A percentile compares a stretch with the other conserved stretches of the same genome.
Conservation (phyloP, 2,329 filamentous ascomycete genomes). For the Helotiales sp. region DNA sequence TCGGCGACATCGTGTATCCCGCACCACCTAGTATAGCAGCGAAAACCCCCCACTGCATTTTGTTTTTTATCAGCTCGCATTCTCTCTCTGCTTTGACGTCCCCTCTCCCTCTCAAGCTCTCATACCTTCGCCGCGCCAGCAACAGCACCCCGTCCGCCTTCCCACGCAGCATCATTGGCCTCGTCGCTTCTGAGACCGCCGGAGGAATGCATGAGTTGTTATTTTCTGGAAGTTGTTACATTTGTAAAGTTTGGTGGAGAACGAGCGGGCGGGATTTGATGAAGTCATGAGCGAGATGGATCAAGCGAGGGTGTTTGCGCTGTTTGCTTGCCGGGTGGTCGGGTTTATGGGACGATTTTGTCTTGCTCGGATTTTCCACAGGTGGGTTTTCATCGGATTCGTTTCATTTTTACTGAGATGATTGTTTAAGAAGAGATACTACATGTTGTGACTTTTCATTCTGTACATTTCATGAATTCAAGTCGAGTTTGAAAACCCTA, state of each 20-base stretch:
- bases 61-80: constrained; percentile 22
- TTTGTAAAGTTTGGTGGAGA: constrained; percentile 14
- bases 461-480: no score
- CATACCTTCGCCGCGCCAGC: constrained; percentile 68
- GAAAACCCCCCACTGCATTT: constrained; percentile 67
- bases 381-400: no score
- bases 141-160: constrained; percentile 69
- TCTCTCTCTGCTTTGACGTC: not conserved
- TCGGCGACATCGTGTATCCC: constrained; percentile 68
- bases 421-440: no score
- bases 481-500: not conserved
- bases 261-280: not conserved
- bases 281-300: constrained; percentile 32
- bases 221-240: constrained; percentile 11
- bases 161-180: constrained; percentile 72
- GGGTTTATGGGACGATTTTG: not conserved
- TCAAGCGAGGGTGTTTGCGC: constrained; percentile 15
- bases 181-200: constrained; percentile 68
- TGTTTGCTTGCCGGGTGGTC: not conserved
- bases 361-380: no score
- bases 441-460: no score
- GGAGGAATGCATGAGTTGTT: constrained; percentile 53
- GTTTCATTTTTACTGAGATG: no score
- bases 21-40: constrained; percentile 65
- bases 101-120: not conserved